Evolutionary conservation across 2,329 filamentous ascomycete species (phyloP).

Genomic region (Fusarium redolens): DNA sequence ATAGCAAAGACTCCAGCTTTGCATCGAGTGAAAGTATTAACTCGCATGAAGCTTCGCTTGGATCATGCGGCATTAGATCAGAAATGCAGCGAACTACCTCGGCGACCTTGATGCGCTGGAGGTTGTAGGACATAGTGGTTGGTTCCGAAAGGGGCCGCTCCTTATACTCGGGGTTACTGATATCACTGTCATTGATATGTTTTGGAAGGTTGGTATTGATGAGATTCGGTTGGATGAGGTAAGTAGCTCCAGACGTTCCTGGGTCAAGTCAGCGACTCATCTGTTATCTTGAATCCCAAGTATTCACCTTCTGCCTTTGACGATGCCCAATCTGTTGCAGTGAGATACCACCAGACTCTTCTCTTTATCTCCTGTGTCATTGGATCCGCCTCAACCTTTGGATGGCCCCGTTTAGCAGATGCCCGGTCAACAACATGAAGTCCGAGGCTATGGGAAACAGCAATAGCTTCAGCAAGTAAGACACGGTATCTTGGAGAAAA

Average conservation of each 20-base stretch:
- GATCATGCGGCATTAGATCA: not conserved
- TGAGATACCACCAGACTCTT: not conserved
- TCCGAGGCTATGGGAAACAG: not conserved
- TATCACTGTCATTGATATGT: not conserved
- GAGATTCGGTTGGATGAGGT: not conserved
- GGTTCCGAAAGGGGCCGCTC: not conserved
- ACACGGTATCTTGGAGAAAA: not conserved
- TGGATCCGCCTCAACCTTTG: fast-evolving
- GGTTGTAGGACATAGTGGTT: not conserved
- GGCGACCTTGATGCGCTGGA: not conserved
- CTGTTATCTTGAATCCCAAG: fast-evolving
- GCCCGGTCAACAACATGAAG: not conserved
- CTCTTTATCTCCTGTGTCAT: not conserved
- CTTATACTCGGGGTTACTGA: fast-evolving
- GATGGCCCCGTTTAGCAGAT: not conserved
- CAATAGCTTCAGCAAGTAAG: not conserved
- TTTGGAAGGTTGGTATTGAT: not conserved
- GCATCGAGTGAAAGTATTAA: not conserved
- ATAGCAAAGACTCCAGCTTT: not conserved
- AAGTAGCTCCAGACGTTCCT: not conserved
- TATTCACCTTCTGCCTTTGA: not conserved
- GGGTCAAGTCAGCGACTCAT: not conserved
- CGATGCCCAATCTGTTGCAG: not conserved
- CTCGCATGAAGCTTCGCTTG: not conserved
- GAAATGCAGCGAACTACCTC: conserved; percentile 1